Conservation (phyloP, 1,139 yeast genomes). For the Magnusiomyces tetraspermus region DNA sequence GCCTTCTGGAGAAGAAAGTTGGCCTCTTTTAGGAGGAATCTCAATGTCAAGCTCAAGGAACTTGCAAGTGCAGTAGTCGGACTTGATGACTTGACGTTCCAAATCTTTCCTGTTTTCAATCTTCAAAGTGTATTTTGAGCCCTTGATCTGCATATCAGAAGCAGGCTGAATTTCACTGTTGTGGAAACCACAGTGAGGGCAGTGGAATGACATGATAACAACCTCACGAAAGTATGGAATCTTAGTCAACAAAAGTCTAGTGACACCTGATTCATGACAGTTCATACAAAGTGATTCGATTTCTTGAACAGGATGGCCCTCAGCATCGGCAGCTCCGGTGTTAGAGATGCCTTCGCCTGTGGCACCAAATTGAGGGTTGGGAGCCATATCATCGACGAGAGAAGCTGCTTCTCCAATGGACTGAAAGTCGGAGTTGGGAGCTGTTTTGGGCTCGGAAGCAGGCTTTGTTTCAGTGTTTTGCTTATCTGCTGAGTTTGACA, state of each 20-base stretch:
- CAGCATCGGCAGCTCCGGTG: slow-evolving; percentile 54
- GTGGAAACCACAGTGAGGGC: slow-evolving; percentile 89
- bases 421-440: slow-evolving; percentile 16
- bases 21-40: slow-evolving; percentile 93
- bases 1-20: slow-evolving; percentile 87
- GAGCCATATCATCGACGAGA: slow-evolving; percentile 19
- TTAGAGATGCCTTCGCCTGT: slow-evolving; percentile 22
- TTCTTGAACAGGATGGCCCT: slow-evolving; percentile 95
- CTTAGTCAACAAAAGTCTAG: slow-evolving; percentile 72
- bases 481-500: too few relatives aligned
- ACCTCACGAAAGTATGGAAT: slow-evolving; percentile 91
- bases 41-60: slow-evolving; percentile 84
- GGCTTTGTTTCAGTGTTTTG: too few relatives aligned
- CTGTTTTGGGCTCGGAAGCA: too few relatives aligned
- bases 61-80: slow-evolving; percentile 75
- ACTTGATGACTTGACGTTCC: slow-evolving; percentile 84
- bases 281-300: slow-evolving; percentile 93
- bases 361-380: slow-evolving; percentile 18
- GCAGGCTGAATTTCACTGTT: slow-evolving; percentile 95
- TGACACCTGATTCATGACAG: slow-evolving; percentile 77
- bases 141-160: slow-evolving; percentile 69
- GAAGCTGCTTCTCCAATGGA: slow-evolving; percentile 25
- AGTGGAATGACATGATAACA: slow-evolving; percentile 87
- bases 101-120: slow-evolving; percentile 67
- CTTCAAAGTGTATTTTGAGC: slow-evolving; percentile 61